phyloP scores from a whole-genome alignment of 257 asterid genomes.

The Leonotis leonurus region DNA sequence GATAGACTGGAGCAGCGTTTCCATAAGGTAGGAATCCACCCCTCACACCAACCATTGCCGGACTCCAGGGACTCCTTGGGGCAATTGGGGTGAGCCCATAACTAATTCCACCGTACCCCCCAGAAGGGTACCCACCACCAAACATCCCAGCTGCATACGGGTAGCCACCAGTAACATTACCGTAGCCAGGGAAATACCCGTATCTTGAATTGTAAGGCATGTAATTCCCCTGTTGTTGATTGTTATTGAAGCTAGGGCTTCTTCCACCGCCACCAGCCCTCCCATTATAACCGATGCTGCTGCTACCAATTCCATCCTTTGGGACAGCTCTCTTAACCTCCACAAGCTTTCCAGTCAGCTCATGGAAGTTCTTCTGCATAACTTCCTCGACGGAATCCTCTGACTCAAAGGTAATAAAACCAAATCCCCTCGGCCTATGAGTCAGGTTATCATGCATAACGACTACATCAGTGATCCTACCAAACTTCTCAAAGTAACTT shows the following conservation, averaged over 20 bases:
- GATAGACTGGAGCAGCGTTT: slow-evolving; percentile 38
- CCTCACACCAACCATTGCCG: slow-evolving; percentile 36
- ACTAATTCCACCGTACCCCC: slow-evolving; percentile 53
- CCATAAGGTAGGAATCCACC: slow-evolving; percentile 46
- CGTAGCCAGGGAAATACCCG: slow-evolving; percentile 53
- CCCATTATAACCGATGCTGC: slow-evolving; percentile 32
- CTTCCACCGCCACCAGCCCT: slow-evolving; percentile 42
- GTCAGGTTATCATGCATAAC: slow-evolving; percentile 84
- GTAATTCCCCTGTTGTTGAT: slow-evolving; percentile 42
- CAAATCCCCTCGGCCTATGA: slow-evolving; percentile 91
- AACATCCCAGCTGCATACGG: slow-evolving; percentile 50
- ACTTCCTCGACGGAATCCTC: slow-evolving; percentile 85
- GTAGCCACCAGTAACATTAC: slow-evolving; percentile 47
- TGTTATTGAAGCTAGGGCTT: slow-evolving; percentile 28
- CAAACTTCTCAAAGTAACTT: slow-evolving; percentile 73
- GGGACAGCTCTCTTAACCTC: slow-evolving; percentile 93
- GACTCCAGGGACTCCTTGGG: slow-evolving; percentile 50
- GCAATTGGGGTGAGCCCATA: slow-evolving; percentile 47
- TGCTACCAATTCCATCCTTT: slow-evolving; percentile 48
- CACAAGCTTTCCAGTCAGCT: slow-evolving; percentile 66
- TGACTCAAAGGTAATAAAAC: slow-evolving; percentile 76
- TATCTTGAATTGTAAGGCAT: slow-evolving; percentile 36
- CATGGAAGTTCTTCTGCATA: slow-evolving; percentile 66
- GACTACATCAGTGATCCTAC: slow-evolving; percentile 82
- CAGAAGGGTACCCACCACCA: slow-evolving; percentile 45